A percentile compares a stretch with the other conserved stretches of the same genome.
Conservation (phyloP, 1,284 basidiomycete species). For the Moesziomyces sp. region DNA sequence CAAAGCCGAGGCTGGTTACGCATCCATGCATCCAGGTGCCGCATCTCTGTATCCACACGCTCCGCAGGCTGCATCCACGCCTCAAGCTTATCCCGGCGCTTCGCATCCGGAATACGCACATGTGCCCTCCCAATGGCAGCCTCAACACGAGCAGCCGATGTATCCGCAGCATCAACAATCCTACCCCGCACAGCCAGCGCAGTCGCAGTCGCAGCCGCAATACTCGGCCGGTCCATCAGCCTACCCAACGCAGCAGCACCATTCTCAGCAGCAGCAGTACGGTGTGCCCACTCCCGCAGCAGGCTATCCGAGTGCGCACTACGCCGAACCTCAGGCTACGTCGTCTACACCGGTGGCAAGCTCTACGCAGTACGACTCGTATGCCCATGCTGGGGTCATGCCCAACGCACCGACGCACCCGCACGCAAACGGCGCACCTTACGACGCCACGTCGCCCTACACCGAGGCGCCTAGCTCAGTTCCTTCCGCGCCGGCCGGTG, state of each 20-base stretch:
- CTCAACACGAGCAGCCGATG: slow-evolving; percentile 15
- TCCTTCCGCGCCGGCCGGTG: not conserved
- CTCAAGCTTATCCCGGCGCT: not conserved
- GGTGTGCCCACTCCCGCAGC: not conserved
- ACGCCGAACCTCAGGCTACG: slow-evolving; percentile 12
- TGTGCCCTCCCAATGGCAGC: slow-evolving; percentile 14
- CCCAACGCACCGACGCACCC: slow-evolving; percentile 6
- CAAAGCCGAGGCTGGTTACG: slow-evolving; percentile 8
- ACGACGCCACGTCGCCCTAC: slow-evolving; percentile 3
- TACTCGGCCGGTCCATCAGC: slow-evolving; percentile 1
- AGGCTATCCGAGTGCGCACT: slow-evolving; percentile 15
- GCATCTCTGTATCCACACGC: slow-evolving; percentile 26
- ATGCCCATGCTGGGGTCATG: slow-evolving; percentile 10
- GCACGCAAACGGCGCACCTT: slow-evolving; percentile 10
- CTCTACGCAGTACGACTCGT: slow-evolving; percentile 12
- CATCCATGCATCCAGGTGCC: slow-evolving; percentile 9
- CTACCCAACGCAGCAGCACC: slow-evolving; percentile 8
- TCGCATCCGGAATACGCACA: slow-evolving; percentile 4
- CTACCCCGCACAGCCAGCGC: slow-evolving; percentile 8
- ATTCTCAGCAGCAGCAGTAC: slow-evolving; percentile 15
- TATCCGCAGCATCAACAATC: slow-evolving; percentile 17
- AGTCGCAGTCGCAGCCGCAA: slow-evolving; percentile 10
- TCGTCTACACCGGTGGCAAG: slow-evolving; percentile 6
- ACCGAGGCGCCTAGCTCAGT: slow-evolving; percentile 2
- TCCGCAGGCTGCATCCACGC: slow-evolving; percentile 1